Conservation (phyloP, 208 protist genomes). For the Leishmania amazonensis region DNA sequence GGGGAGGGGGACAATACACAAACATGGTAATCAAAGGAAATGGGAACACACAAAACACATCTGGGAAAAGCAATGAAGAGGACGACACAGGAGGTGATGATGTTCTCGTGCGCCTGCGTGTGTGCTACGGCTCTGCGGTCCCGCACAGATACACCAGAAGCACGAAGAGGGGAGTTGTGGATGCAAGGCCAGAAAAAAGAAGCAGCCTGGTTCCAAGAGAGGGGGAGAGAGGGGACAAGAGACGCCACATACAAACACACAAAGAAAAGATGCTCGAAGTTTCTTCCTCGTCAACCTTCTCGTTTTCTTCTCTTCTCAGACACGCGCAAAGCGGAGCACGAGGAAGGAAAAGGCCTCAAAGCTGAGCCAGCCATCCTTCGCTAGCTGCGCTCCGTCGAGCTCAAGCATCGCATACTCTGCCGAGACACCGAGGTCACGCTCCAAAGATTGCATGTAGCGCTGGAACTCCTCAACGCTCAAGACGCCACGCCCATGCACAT, state of each 20-base stretch:
- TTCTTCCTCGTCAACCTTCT: neutral
- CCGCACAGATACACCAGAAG: neutral
- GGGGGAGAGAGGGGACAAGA: neutral
- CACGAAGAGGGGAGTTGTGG: neutral
- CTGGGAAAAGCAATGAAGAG: neutral
- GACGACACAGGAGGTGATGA: neutral
- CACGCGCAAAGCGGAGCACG: slow-evolving; percentile 58
- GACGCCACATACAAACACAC: neutral
- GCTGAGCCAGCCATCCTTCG: slow-evolving; percentile 49
- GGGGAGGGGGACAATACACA: neutral
- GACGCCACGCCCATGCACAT: slow-evolving; percentile 30
- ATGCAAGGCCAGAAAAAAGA: neutral
- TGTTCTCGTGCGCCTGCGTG: neutral
- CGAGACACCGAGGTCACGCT: slow-evolving; percentile 68
- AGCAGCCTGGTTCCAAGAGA: neutral
- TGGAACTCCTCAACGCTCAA: slow-evolving; percentile 54
- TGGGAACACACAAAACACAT: neutral
- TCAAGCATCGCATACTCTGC: slow-evolving; percentile 42
- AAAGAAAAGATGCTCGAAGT: neutral
- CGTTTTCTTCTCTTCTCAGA: slow-evolving; percentile 8
- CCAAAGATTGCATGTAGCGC: slow-evolving; percentile 47
- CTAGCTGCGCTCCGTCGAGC: slow-evolving; percentile 49
- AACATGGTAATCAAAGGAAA: neutral
- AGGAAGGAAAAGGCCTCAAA: slow-evolving; percentile 86
- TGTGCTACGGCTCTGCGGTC: neutral